Conservation (phyloP, 768 basidiomycete genomes). For the Pilatotrama ljubarskyi region DNA sequence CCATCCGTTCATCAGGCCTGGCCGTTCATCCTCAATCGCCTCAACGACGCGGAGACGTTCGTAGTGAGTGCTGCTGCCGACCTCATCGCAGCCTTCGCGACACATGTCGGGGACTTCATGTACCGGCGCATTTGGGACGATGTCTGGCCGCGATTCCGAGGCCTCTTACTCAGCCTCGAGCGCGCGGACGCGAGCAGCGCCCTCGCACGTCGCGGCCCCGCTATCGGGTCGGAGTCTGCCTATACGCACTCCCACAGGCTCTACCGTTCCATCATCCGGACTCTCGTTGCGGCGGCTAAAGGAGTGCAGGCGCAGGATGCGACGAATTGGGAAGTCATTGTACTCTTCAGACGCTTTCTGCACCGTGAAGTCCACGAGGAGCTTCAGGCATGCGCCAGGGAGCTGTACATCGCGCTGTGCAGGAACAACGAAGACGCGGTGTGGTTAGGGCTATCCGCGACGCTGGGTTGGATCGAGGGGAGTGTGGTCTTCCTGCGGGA, state of each 20-base stretch:
- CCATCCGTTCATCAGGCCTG: conserved; percentile 87
- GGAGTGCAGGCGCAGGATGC: conserved; percentile 71
- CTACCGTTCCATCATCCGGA: conserved; percentile 72
- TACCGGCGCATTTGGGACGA: conserved; percentile 84
- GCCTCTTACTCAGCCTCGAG: conserved; percentile 60
- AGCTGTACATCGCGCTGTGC: conserved; percentile 62
- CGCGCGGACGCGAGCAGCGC: conserved; percentile 67
- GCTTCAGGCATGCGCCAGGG: conserved; percentile 64
- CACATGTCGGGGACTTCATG: conserved; percentile 84
- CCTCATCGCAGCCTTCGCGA: conserved; percentile 71
- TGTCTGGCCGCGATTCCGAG: conserved; percentile 82
- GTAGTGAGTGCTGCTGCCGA: conserved; percentile 77
- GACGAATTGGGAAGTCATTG: conserved; percentile 78
- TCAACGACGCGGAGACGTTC: conserved; percentile 70
- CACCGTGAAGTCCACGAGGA: conserved; percentile 67
- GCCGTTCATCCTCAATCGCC: conserved; percentile 90
- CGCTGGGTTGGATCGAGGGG: conserved; percentile 43
- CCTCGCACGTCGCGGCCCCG: conserved; percentile 53
- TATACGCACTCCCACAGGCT: conserved; percentile 82
- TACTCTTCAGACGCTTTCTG: conserved; percentile 78
- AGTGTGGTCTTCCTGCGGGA: conserved; percentile 53
- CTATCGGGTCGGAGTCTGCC: conserved; percentile 63
- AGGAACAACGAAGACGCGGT: conserved; percentile 75
- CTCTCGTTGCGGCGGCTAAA: conserved; percentile 66
- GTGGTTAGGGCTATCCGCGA: conserved; percentile 74